These are phyloP conservation scores for Beauveria bassiana DNA, from an alignment of 2,329 filamentous ascomycete genomes.

Conservation along the genomic window DNA sequence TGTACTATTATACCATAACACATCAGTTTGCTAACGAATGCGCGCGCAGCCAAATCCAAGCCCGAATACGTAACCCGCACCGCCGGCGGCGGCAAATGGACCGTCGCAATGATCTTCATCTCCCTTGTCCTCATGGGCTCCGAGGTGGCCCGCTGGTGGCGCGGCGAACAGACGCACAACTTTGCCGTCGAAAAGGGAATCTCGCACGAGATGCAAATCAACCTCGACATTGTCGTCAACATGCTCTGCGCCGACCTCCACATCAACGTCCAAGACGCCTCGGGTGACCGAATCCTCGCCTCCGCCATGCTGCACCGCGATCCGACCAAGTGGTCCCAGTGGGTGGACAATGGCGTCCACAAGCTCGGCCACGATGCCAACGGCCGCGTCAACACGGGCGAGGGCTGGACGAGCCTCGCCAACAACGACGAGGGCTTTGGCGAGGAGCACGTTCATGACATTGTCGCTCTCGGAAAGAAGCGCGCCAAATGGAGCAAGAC, in stretches of 20 bases:
- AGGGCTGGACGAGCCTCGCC: constrained; percentile 41
- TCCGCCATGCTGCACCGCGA: constrained; percentile 66
- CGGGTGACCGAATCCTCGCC: constrained; percentile 85
- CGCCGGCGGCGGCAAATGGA: constrained; percentile 87
- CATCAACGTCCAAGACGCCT: constrained; percentile 93
- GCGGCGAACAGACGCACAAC: constrained; percentile 74
- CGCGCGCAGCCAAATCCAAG: constrained; percentile 76
- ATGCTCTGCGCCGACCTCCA: constrained; percentile 89
- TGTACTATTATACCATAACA: neutral
- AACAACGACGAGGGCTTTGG: constrained; percentile 58
- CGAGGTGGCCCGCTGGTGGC: constrained; percentile 77
- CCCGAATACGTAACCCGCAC: constrained; percentile 82
- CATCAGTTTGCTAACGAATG: neutral
- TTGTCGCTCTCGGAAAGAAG: constrained; percentile 61
- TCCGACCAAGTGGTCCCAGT: constrained; percentile 71
- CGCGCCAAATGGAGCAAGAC: constrained; percentile 68
- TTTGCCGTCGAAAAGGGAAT: constrained; percentile 93
- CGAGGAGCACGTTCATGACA: constrained; percentile 87
- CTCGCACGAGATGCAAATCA: constrained; percentile 82
- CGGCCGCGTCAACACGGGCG: constrained; percentile 47
- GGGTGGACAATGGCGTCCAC: constrained; percentile 67
- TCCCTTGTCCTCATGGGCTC: constrained; percentile 68
- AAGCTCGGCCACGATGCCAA: constrained; percentile 48
- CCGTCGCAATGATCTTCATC: constrained; percentile 68
- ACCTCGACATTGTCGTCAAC: constrained; percentile 82